Evolutionary conservation across 202 grass and related monocot species (phyloP).

Genomic region (Setaria viridis): DNA sequence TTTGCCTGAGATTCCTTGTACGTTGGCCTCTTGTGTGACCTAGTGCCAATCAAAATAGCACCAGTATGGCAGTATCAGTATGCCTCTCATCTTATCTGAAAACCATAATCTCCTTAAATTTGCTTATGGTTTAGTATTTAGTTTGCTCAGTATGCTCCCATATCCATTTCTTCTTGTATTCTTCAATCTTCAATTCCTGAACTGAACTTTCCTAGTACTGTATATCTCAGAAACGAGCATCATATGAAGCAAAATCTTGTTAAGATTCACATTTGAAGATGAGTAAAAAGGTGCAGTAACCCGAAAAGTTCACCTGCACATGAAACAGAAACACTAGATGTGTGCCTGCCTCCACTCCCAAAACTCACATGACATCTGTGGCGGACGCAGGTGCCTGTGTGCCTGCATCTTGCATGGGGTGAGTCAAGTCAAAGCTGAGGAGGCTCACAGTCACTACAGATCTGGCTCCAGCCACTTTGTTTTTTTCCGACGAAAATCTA

Average conservation of each 20-base stretch:
- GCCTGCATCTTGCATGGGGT: neutral
- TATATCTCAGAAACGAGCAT: neutral
- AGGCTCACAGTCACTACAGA: neutral
- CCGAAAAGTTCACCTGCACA: slow-evolving; percentile 8
- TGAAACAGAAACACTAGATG: neutral
- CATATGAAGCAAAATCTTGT: neutral
- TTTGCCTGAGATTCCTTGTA: slow-evolving; percentile 41
- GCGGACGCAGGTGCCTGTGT: no score
- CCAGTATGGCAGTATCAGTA: neutral
- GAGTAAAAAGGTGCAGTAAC: neutral
- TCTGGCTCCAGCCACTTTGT: slow-evolving; percentile 9
- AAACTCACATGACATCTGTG: neutral
- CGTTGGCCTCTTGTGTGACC: neutral
- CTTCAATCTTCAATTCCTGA: neutral
- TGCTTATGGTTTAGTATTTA: neutral
- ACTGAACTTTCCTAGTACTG: neutral
- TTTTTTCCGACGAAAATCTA: neutral
- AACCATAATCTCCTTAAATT: neutral
- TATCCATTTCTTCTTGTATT: neutral
- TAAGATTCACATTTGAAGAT: neutral
- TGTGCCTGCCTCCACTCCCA: no score
- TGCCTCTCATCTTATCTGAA: neutral
- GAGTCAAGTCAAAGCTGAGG: slow-evolving; percentile 2
- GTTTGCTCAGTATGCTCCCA: neutral
- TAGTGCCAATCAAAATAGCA: neutral